Base-by-base conservation (phyloP, 2,329 filamentous ascomycete genomes). In the Curvularia sp. region DNA sequence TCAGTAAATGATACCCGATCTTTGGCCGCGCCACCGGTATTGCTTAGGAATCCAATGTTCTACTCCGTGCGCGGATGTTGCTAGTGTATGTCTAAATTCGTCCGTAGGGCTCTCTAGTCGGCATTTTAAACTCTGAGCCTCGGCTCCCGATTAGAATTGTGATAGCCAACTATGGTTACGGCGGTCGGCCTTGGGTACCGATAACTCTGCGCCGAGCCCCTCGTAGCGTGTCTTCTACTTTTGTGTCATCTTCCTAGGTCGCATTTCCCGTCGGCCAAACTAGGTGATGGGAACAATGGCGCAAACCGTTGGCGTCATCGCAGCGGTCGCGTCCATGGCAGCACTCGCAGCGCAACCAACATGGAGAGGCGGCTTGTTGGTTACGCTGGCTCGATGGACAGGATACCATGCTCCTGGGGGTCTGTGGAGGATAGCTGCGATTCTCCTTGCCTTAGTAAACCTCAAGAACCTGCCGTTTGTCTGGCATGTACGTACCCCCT, bases 391-490 rank as follows among this genome's bases (percentile, higher is more conserved):
- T n/a, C 64, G 55, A 55, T 67, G 68, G 61, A 67, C 70, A n/a
- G 75, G 73, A 7, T 68, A 72, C 42, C 62, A 65, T 47, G 62
- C 69, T 15, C 74, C 75, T 1, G 75, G 74, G 7, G 74, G 75
- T 3, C 42, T 68, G 4, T 78, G 76, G 76, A 67, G 74, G 35
- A 67, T 76, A 24, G 49, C 73, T 1, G 73, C 74, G 9, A 62
- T 78, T 15, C 20, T 77, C 0, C 64, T 77, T 15, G 74, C 71
- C 7, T 48, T 76, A 33, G 65, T 85, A 43, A 94, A 93, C 75
- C 81, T 89, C 79, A 94, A 94, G 82, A 90, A 84, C 60, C 71
- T 93, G 60, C 91, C 91, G 0, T 83, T 91, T 42, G 85, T 86
- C 9, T 94, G 91, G 91, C 92, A 91, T 66, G 88, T 91, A 83